Base-by-base conservation (phyloP, 495 filamentous ascomycete genomes). In the Neurospora africana region DNA sequence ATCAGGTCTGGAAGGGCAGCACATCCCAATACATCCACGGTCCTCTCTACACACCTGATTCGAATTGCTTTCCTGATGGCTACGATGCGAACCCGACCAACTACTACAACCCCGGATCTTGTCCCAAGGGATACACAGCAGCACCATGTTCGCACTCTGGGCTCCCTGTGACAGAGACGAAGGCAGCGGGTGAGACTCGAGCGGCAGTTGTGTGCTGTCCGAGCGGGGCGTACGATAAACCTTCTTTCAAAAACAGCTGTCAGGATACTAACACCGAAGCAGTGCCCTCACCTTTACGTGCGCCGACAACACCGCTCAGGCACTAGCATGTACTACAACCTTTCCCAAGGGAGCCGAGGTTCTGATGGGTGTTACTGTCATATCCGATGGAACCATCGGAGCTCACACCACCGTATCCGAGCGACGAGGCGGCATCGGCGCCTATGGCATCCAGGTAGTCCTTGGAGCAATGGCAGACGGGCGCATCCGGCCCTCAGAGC, bases 51-150 rank as follows among this genome's bases (percentile, higher is more conserved):
- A 74, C 76, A 1, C 11, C 44, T 3, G 72, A 68, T 19, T 75
- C 74, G 8, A 69, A 73, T 21, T 81, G 79, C 69, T 81, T 76
- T 38, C 79, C 79, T 3, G 73, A 36, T 27, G 75, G 72, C 5
- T 81, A 81, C 68, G 72, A 79, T 65, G 70, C 77, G 11, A 71
- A 72, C 33, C 76, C 79, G 47, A 69, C 75, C 11, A 73, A 76
- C 27, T 81, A 81, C 72, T 81, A 79, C 75, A 79, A 78, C 38
- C 78, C 79, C 36, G 79, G 74, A 6, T 74, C 71, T 61, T 81
- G 79, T 65, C 79, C 79, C 15, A 19, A 68, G 35, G 79, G 78
- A 8, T 81, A 81, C 71, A 81, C 79, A 10, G 53, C 75, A 11
- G 79, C 78, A 65, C 30, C 53, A 67, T 81, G 79, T 58, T 73